A percentile compares a stretch with the other conserved stretches of the same genome.
These are phyloP conservation scores for Sphagnum fallax DNA, from an alignment of 228 moss, liverwort and hornwort genomes.

Conservation along the genomic window DNA sequence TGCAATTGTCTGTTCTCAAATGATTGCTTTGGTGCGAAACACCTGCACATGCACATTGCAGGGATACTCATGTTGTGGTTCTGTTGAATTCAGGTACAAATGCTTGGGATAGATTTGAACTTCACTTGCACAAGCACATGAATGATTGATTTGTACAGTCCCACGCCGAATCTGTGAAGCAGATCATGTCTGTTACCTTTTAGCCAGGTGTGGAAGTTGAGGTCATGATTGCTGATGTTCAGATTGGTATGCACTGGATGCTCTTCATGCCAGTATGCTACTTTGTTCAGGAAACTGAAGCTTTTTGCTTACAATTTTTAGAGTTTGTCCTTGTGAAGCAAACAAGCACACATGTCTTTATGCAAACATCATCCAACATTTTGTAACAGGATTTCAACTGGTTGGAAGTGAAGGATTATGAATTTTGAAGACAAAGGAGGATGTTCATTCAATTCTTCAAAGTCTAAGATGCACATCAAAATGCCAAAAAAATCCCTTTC, in stretches of 20 bases:
- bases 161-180: constrained; percentile 60
- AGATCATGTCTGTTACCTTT: constrained; percentile 61
- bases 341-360: too few species aligned
- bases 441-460: too few species aligned
- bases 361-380: too few species aligned
- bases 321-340: too few species aligned
- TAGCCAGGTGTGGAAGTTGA: constrained; percentile 28
- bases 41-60: not conserved
- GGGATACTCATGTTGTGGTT: not conserved
- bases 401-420: too few species aligned
- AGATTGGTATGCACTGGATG: not conserved
- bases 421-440: too few species aligned
- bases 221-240: constrained; percentile 8
- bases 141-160: constrained; percentile 41
- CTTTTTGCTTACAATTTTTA: too few species aligned
- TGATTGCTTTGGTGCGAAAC: not conserved
- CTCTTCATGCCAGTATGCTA: too few species aligned
- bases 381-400: too few species aligned
- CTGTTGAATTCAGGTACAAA: constrained; percentile 13
- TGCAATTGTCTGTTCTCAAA: not conserved
- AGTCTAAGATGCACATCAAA: too few species aligned
- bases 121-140: constrained; percentile 62
- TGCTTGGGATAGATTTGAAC: constrained; percentile 54
- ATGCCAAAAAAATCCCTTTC: too few species aligned
- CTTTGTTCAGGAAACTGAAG: too few species aligned